Base-by-base conservation (phyloP, 352 stramenopile species). In the Phytophthora hibernalis region DNA sequence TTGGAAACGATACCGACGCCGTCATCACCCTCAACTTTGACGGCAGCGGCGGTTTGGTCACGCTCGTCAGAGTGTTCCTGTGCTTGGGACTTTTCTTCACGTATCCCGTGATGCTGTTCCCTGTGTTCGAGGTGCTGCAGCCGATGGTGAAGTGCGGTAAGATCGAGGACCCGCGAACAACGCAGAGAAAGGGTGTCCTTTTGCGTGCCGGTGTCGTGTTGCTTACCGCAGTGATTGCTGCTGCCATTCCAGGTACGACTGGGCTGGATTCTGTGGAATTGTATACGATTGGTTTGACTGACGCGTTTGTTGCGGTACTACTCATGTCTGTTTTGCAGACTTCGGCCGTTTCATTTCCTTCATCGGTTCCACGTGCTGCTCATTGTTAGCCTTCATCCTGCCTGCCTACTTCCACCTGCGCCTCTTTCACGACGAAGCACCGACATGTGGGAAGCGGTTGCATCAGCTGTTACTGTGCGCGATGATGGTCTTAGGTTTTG, bases 91-190 rank as follows among this genome's bases (percentile, higher is more conserved):
- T 98, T 1, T 98, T 98, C 70, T 91, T 97, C 51, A 97, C 93
- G 43, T 98, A 97, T 59, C 93, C 93, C 4, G 80, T 98, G 21
- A 98, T 98, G 93, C 88, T 98, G 61, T 97, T 97, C 71, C 93
- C 91, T 0, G 89, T 97, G 6, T 96, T 95, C 66, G 87, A 87
- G n/a, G 73, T 93, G n/a, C 56, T 92, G 1, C 57, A 85, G 24
- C 70, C 77, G 20, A 43, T 82, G 21, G 12, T 89, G 6, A 24
- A 28, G 5, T 67, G 57, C 33, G 53, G 57, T 42, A 74, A 72
- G 20, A 5, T 72, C 15, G 62, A 70, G 9, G 16, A 47, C 0
- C 24, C 54, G 0, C 49, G 61, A 24, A 38, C 42, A 7, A 77
- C 16, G 16, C 61, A 77, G 21, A 67, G 31, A 33, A 89, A 83